Percentiles rank a stretch among this genome's conserved stretches.
These are phyloP conservation scores for Piper longum DNA, from an alignment of 164 flowering plant genomes.

Conservation along the genomic window DNA sequence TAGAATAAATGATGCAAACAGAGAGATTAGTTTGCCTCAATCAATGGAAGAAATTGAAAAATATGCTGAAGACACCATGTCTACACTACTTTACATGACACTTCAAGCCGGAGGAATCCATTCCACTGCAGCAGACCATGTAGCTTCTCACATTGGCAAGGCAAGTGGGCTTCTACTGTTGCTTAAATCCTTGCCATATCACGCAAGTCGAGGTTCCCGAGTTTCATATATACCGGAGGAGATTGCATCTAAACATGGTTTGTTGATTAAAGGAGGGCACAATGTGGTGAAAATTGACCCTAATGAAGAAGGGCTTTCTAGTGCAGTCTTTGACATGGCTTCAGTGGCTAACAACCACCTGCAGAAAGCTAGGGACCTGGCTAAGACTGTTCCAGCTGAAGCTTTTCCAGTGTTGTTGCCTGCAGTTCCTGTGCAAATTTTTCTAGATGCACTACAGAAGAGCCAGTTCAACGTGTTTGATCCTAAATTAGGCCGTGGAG, in stretches of 20 bases:
- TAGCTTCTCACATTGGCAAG: conserved; percentile 94
- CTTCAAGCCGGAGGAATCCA: conserved; percentile 84
- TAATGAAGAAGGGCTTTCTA: conserved; percentile 36
- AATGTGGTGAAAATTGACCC: conserved; percentile 39
- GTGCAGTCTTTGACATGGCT: conserved; percentile 87
- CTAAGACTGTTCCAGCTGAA: conserved; percentile 60
- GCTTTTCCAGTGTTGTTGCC: conserved; percentile 74
- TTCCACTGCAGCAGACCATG: conserved; percentile 93
- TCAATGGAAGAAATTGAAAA: conserved; percentile 59
- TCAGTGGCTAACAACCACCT: conserved; percentile 78
- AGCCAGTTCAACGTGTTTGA: conserved; percentile 86
- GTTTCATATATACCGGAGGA: conserved; percentile 56
- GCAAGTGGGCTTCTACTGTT: conserved; percentile 88
- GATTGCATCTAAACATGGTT: conserved; percentile 73
- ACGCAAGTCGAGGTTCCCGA: conserved; percentile 49
- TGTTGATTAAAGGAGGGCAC: conserved; percentile 37
- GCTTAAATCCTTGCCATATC: conserved; percentile 76
- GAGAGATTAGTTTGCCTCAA: conserved; percentile 51
- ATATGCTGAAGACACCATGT: conserved; percentile 83
- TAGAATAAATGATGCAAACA: conserved; percentile 71
- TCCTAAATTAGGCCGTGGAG: conserved; percentile 57
- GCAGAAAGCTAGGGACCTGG: conserved; percentile 70
- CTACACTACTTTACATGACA: conserved; percentile 70
- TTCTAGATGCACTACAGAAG: conserved; percentile 46
- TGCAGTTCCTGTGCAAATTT: conserved; percentile 72